Conservation (phyloP, 768 basidiomycete species). For the Kwoniella shandongensis region DNA sequence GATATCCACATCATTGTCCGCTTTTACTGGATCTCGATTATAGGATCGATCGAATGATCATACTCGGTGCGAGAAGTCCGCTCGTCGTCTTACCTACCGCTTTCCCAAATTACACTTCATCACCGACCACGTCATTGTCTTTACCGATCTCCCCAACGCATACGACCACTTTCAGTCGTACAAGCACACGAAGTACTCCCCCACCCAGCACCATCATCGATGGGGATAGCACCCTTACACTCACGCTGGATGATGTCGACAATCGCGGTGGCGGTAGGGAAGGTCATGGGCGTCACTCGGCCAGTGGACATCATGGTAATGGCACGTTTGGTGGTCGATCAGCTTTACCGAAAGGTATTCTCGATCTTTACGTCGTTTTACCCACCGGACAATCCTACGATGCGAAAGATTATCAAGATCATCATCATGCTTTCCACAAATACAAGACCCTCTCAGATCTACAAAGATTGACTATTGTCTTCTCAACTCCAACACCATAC, state of each 20-base stretch:
- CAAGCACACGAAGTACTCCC: no score
- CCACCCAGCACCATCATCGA: neutral
- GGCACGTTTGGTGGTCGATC: no score
- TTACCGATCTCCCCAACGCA: neutral
- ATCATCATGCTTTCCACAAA: slow-evolving; percentile 17
- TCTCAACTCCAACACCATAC: neutral
- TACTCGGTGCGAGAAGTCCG: slow-evolving; percentile 14
- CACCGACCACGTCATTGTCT: neutral
- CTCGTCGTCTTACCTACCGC: slow-evolving; percentile 10
- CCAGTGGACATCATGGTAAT: neutral
- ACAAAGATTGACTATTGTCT: slow-evolving; percentile 9
- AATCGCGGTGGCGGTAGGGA: no score
- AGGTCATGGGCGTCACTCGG: no score
- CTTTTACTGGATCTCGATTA: slow-evolving; percentile 5
- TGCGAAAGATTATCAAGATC: slow-evolving; percentile 12
- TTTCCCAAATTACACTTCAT: slow-evolving; percentile 5
- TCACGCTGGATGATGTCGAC: no score
- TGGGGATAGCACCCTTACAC: no score
- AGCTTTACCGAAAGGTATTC: slow-evolving; percentile 5
- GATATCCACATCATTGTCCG: slow-evolving; percentile 2
- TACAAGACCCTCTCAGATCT: slow-evolving; percentile 4
- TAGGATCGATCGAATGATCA: slow-evolving; percentile 4
- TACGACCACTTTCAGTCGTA: neutral
- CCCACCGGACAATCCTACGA: slow-evolving; percentile 20
- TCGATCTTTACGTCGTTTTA: slow-evolving; percentile 7